Percentiles rank a stretch among this genome's conserved stretches.
Conservation (phyloP, 2,329 filamentous ascomycete genomes). For the Fusarium chuoi region DNA sequence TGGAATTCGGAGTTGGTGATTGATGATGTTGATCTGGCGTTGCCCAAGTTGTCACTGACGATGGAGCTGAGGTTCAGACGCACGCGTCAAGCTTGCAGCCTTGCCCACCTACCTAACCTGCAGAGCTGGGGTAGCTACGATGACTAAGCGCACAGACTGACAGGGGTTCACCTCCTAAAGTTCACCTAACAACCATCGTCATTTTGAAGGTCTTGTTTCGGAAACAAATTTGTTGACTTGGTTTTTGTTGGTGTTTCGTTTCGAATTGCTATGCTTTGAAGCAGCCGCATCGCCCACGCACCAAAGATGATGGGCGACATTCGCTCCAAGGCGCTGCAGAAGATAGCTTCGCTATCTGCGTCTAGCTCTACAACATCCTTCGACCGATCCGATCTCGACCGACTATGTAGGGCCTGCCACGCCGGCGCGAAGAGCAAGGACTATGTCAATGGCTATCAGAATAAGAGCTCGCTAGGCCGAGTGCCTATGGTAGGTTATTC, state of each 20-base stretch:
- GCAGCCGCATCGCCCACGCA: not conserved
- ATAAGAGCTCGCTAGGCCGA: slow-evolving; percentile 59
- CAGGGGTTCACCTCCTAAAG: slow-evolving; percentile 42
- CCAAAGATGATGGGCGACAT: slow-evolving; percentile 64
- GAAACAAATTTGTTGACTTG: slow-evolving; percentile 34
- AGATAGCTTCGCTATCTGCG: slow-evolving; percentile 72
- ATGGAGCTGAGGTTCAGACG: slow-evolving; percentile 46
- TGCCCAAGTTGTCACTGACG: slow-evolving; percentile 32
- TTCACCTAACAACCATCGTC: slow-evolving; percentile 33
- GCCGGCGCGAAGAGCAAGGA: slow-evolving; percentile 57
- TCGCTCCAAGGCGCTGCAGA: slow-evolving; percentile 71
- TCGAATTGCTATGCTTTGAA: slow-evolving; percentile 6
- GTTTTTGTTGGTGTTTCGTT: slow-evolving; percentile 6
- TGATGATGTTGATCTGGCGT: slow-evolving; percentile 28
- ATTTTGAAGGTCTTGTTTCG: slow-evolving; percentile 30
- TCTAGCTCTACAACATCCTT: slow-evolving; percentile 63
- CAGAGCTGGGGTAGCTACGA: slow-evolving; percentile 49
- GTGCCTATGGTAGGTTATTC: slow-evolving; percentile 68
- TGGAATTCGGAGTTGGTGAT: slow-evolving; percentile 12
- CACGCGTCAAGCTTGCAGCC: slow-evolving; percentile 63
- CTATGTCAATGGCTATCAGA: slow-evolving; percentile 59
- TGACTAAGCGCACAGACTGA: slow-evolving; percentile 53
- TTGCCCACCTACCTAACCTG: slow-evolving; percentile 49
- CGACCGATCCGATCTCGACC: slow-evolving; percentile 71
- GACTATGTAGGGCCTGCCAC: slow-evolving; percentile 68